Percentiles rank a stretch among this genome's conserved stretches.
phyloP scores from a whole-genome alignment of 306 rosid genomes.

The Senna siamea region DNA sequence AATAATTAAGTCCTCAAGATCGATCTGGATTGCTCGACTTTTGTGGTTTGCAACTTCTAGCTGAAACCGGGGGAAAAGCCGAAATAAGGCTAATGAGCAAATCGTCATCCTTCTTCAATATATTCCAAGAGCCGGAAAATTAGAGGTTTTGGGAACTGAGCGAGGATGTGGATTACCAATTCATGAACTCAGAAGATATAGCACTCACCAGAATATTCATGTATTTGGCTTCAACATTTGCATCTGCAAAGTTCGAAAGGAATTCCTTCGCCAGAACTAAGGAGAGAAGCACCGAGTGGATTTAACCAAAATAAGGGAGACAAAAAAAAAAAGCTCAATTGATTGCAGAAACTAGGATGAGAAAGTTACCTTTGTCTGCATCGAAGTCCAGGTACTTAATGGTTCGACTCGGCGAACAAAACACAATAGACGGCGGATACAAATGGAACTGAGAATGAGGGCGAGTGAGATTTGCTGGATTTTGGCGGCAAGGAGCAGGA shows the following conservation, averaged over 20 bases:
- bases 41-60: too few species aligned
- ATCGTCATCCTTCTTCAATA: too few species aligned
- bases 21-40: too few species aligned
- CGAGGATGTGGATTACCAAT: conserved; percentile 5
- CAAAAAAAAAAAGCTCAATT: too few species aligned
- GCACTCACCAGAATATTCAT: conserved; percentile 60
- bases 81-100: too few species aligned
- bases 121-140: too few species aligned
- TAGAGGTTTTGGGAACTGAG: too few species aligned
- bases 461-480: conserved; percentile 15
- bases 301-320: neutral
- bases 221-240: too few species aligned
- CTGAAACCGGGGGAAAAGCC: too few species aligned
- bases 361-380: conserved; percentile 65
- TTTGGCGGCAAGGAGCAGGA: conserved; percentile 71
- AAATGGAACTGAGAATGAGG: neutral
- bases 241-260: too few species aligned
- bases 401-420: conserved; percentile 28
- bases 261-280: conserved; percentile 75
- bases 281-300: neutral
- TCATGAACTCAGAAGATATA: neutral
- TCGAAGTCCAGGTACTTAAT: conserved; percentile 64
- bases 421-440: neutral
- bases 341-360: too few species aligned
- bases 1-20: too few species aligned